Evolutionary conservation across 2,329 filamentous ascomycete genomes (phyloP).

Genomic region (Clonostachys byssicola): DNA sequence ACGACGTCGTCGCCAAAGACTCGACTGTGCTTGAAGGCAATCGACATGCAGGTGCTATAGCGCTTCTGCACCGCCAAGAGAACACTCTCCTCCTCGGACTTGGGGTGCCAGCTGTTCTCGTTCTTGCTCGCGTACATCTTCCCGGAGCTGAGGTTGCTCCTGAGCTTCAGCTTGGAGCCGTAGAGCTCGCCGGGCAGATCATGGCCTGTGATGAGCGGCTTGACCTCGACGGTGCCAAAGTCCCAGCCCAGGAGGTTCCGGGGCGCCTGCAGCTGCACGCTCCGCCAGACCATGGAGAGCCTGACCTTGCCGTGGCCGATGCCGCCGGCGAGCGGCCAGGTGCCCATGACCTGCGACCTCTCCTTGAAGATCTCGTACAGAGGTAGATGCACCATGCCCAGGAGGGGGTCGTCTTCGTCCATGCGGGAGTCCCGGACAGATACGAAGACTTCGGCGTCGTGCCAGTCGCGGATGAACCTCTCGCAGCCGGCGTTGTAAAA

Average conservation of each 20-base stretch:
- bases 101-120: constrained; percentile 46
- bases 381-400: constrained; percentile 68
- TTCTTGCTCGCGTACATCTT: constrained; percentile 48
- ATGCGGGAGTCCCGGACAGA: constrained; percentile 63
- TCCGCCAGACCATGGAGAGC: constrained; percentile 70
- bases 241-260: constrained; percentile 62
- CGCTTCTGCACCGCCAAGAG: constrained; percentile 54
- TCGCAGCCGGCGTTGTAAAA: constrained; percentile 78
- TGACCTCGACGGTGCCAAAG: constrained; percentile 64
- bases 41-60: constrained; percentile 51
- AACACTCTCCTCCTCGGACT: constrained; percentile 32
- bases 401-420: constrained; percentile 64
- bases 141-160: constrained; percentile 50
- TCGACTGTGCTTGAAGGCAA: constrained; percentile 40
- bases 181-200: constrained; percentile 40
- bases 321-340: constrained; percentile 65
- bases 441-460: constrained; percentile 62
- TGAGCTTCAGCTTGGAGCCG: constrained; percentile 52
- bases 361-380: constrained; percentile 57
- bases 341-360: constrained; percentile 60
- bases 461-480: constrained; percentile 66
- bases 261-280: constrained; percentile 59
- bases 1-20: constrained; percentile 47
- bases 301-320: constrained; percentile 67
- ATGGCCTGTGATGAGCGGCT: constrained; percentile 39